These are phyloP conservation scores for Pulveroboletus sp. DNA, from an alignment of 768 basidiomycete species.

Conservation along the genomic window DNA sequence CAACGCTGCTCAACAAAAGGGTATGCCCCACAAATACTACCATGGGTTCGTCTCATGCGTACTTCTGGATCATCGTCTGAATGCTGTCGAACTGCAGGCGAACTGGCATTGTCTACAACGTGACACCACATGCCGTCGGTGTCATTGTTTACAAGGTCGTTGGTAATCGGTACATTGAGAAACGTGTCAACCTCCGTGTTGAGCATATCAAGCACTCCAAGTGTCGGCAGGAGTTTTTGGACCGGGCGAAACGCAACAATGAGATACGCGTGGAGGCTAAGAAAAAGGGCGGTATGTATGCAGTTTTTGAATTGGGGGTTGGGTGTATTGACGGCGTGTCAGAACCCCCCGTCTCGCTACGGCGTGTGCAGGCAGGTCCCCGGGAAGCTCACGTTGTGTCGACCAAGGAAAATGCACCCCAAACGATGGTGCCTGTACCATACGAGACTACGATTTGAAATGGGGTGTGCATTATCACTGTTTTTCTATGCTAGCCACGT, in stretches of 20 bases:
- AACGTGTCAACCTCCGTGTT: slow-evolving; percentile 96
- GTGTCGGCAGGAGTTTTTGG: slow-evolving; percentile 96
- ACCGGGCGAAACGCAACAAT: slow-evolving; percentile 92
- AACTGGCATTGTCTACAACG: slow-evolving; percentile 98
- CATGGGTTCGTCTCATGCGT: slow-evolving; percentile 67
- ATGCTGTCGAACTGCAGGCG: slow-evolving; percentile 51
- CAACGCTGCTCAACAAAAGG: slow-evolving; percentile 98
- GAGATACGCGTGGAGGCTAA: slow-evolving; percentile 80
- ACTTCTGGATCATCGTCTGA: slow-evolving; percentile 1
- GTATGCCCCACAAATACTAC: slow-evolving; percentile 99
- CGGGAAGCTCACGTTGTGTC: slow-evolving; percentile 78
- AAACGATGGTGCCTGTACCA: slow-evolving; percentile 88
- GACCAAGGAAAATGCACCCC: slow-evolving; percentile 70
- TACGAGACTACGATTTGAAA: slow-evolving; percentile 97
- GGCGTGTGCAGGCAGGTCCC: slow-evolving; percentile 82
- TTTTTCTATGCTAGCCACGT: slow-evolving; percentile 17
- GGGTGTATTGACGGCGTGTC: background rate
- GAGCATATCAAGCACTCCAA: slow-evolving; percentile 97
- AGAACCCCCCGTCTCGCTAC: slow-evolving; percentile 82
- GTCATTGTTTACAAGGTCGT: slow-evolving; percentile 98
- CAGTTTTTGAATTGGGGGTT: background rate
- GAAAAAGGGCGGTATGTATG: slow-evolving; percentile 76
- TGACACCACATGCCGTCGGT: slow-evolving; percentile 91
- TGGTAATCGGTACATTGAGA: slow-evolving; percentile 98
- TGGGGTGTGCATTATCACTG: slow-evolving; percentile 17